These are phyloP conservation scores for Fonsecaea pedrosoi DNA, from an alignment of 2,329 filamentous ascomycete genomes.

Conservation along the genomic window DNA sequence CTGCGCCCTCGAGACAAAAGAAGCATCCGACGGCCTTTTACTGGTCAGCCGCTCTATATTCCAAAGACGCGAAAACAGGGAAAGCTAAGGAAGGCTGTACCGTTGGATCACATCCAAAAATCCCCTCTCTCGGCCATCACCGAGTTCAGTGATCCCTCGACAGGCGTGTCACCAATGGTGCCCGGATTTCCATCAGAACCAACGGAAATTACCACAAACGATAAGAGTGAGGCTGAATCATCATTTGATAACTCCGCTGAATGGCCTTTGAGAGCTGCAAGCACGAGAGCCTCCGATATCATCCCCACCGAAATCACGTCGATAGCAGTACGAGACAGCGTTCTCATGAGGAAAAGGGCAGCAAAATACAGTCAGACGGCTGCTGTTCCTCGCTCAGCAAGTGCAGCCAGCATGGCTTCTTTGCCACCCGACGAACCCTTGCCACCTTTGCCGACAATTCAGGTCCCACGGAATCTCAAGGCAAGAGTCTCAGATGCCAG, in stretches of 20 bases:
- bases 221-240: slow-evolving; percentile 28
- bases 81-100: slow-evolving; percentile 41
- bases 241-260: slow-evolving; percentile 39
- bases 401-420: slow-evolving; percentile 44
- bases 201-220: slow-evolving; percentile 12
- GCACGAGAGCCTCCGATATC: slow-evolving; percentile 28
- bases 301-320: slow-evolving; percentile 28
- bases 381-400: slow-evolving; percentile 39
- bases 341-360: slow-evolving; percentile 29
- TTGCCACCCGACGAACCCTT: slow-evolving; percentile 47
- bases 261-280: slow-evolving; percentile 44
- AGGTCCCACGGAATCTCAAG: slow-evolving; percentile 13
- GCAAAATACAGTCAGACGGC: slow-evolving; percentile 36
- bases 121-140: slow-evolving; percentile 44
- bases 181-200: slow-evolving; percentile 47
- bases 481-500: slow-evolving; percentile 20
- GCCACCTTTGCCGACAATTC: slow-evolving; percentile 44
- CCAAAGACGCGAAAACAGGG: slow-evolving; percentile 46
- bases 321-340: slow-evolving; percentile 26
- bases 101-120: slow-evolving; percentile 43
- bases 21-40: slow-evolving; percentile 36
- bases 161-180: slow-evolving; percentile 42
- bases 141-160: slow-evolving; percentile 40
- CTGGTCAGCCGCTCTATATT: slow-evolving; percentile 46
- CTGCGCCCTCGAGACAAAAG: slow-evolving; percentile 22